Evolutionary conservation across 2,329 filamentous ascomycete genomes (phyloP).

Genomic region (Sporothrix euskadiensis): DNA sequence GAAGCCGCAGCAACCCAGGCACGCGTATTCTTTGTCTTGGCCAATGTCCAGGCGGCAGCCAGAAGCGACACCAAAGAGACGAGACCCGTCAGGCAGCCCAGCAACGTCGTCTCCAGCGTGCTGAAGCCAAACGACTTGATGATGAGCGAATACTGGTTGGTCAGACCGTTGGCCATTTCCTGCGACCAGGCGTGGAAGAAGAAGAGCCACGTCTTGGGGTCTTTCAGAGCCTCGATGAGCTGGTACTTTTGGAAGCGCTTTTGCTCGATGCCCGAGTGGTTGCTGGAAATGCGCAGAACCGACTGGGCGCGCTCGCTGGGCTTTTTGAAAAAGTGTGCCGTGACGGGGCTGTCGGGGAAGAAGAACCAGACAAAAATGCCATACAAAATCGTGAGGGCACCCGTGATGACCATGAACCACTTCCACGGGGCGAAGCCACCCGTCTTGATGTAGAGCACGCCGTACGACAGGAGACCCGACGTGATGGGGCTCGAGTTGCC

Average conservation of each 20-base stretch:
- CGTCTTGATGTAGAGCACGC: conserved; percentile 39
- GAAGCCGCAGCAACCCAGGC: conserved; percentile 26
- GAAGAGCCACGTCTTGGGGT: conserved; percentile 35
- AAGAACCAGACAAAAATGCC: conserved; percentile 37
- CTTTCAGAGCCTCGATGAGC: conserved; percentile 31
- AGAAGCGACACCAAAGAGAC: conserved; percentile 22
- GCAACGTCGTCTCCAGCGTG: conserved; percentile 28
- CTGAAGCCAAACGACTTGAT: conserved; percentile 33
- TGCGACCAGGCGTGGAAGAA: conserved; percentile 32
- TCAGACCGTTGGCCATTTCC: conserved; percentile 32
- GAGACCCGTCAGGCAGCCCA: conserved; percentile 31
- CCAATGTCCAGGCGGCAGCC: conserved; percentile 16
- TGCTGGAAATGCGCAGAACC: conserved; percentile 37
- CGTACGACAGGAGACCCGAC: conserved; percentile 44
- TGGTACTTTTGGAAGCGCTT: conserved; percentile 31
- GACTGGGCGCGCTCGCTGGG: conserved; percentile 37
- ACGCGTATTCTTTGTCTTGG: conserved; percentile 24
- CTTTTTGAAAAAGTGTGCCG: conserved; percentile 40
- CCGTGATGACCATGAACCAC: conserved; percentile 40
- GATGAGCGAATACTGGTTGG: conserved; percentile 32
- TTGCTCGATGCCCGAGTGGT: conserved; percentile 42
- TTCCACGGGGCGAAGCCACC: conserved; percentile 29
- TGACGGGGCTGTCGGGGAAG: conserved; percentile 43
- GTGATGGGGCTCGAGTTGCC: conserved; percentile 49
- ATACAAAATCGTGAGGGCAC: conserved; percentile 38